A percentile compares a stretch with the other conserved stretches of the same genome.
Conservation (phyloP, 1,139 yeast genomes). For the Yamadazyma triangularis region DNA sequence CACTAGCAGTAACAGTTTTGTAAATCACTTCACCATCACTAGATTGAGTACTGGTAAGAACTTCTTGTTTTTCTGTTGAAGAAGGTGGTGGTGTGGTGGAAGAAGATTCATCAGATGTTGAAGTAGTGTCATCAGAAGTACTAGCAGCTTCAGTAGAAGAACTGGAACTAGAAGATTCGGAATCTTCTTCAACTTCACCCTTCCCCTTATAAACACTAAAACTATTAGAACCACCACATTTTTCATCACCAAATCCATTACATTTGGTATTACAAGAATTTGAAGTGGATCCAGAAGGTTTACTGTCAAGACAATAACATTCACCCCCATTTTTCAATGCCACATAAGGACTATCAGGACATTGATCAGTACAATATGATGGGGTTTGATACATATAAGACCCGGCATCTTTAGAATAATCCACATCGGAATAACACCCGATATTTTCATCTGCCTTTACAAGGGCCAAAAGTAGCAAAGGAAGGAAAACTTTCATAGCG, state of each 20-base stretch:
- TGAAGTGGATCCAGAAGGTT: slow-evolving; percentile 37
- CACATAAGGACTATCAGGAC: slow-evolving; percentile 50
- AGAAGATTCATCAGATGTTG: slow-evolving; percentile 9
- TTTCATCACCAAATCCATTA: slow-evolving; percentile 45
- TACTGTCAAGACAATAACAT: slow-evolving; percentile 61
- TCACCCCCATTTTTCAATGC: slow-evolving; percentile 54
- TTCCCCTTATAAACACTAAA: slow-evolving; percentile 37
- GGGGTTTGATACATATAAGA: slow-evolving; percentile 46
- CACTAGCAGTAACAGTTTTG: slow-evolving; percentile 17
- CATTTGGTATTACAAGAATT: slow-evolving; percentile 44
- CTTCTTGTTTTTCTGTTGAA: slow-evolving; percentile 5
- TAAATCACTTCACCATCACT: slow-evolving; percentile 13
- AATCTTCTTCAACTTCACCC: slow-evolving; percentile 10
- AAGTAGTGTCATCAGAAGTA: slow-evolving; percentile 13
- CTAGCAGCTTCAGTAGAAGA: slow-evolving; percentile 18
- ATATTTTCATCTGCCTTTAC: slow-evolving; percentile 17
- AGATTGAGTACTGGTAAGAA: slow-evolving; percentile 12
- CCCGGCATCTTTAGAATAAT: slow-evolving; percentile 29
- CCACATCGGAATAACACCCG: slow-evolving; percentile 33
- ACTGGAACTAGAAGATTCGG: slow-evolving; percentile 13
- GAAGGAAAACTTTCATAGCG: too few species aligned
- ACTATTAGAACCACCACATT: slow-evolving; percentile 53
- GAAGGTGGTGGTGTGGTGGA: slow-evolving; percentile 7
- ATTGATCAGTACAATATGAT: slow-evolving; percentile 40
- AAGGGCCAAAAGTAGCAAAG: too few species aligned